A percentile compares a stretch with the other conserved stretches of the same genome.
phyloP scores from a whole-genome alignment of 2,329 filamentous ascomycete species.

The Neonectria magnoliae region DNA sequence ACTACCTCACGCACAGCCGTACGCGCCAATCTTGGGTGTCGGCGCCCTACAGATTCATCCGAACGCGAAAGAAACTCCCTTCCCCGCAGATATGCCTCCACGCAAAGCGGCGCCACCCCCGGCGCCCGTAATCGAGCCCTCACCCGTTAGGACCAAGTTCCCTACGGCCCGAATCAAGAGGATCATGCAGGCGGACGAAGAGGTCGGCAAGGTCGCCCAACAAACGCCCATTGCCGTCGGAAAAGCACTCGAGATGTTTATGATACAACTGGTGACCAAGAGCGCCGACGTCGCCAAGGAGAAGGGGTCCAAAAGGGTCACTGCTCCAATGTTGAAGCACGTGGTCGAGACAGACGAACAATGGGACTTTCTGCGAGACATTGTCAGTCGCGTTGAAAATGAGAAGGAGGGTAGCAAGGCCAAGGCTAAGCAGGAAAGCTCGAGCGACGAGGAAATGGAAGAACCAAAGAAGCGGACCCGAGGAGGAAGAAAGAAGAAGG shows the following conservation, averaged over 20 bases:
- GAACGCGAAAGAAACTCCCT: conserved; percentile 22
- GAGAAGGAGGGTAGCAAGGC: conserved; percentile 59
- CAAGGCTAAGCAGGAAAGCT: conserved; percentile 61
- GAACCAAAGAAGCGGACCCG: conserved; percentile 60
- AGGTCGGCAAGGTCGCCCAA: conserved; percentile 97
- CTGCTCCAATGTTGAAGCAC: conserved; percentile 89
- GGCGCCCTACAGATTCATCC: conserved; percentile 17
- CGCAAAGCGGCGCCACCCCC: conserved; percentile 48
- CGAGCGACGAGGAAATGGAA: conserved; percentile 60
- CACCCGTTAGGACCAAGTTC: conserved; percentile 91
- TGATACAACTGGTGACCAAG: conserved; percentile 92
- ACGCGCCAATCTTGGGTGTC: conserved; percentile 21
- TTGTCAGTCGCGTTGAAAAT: conserved; percentile 82
- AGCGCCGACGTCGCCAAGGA: conserved; percentile 85
- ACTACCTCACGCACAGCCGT: conserved; percentile 29
- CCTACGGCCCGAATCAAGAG: conserved; percentile 97
- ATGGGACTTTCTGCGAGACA: conserved; percentile 93
- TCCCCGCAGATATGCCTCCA: conserved; percentile 48
- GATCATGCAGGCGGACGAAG: conserved; percentile 99
- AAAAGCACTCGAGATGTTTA: conserved; percentile 96
- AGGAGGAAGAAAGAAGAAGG: conserved; percentile 63
- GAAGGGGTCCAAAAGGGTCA: conserved; percentile 88
- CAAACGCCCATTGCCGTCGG: conserved; percentile 96
- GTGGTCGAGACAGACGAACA: conserved; percentile 89
- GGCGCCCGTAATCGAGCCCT: conserved; percentile 64